A percentile compares a stretch with the other conserved stretches of the same genome.
Evolutionary conservation across 1,284 basidiomycete genomes (phyloP).

Genomic region (Trichosporon faecale): DNA sequence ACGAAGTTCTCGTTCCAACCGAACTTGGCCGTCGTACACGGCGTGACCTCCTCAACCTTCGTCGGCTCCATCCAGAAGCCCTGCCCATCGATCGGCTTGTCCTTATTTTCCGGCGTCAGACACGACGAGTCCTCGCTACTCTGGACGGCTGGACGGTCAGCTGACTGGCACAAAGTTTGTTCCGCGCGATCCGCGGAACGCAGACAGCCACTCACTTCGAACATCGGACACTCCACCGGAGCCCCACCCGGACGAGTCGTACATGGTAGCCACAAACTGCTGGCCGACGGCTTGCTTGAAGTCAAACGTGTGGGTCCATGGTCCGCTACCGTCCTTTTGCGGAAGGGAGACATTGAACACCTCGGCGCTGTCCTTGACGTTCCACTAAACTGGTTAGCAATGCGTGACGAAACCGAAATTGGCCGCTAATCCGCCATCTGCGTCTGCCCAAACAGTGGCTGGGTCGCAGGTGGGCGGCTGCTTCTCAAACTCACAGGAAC

Average conservation of each 20-base stretch:
- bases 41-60: constrained; percentile 23
- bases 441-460: too few species aligned
- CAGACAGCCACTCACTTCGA: constrained; percentile 30
- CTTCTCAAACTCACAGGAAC: not conserved
- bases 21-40: constrained; percentile 33
- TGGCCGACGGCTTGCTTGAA: constrained; percentile 21
- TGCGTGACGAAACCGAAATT: not conserved
- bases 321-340: not conserved
- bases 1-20: constrained; percentile 33
- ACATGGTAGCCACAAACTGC: constrained; percentile 40
- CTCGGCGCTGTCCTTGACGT: not conserved
- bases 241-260: constrained; percentile 38
- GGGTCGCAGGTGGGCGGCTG: not conserved
- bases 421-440: too few species aligned
- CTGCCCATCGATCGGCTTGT: constrained; percentile 18
- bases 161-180: not conserved
- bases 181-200: not conserved
- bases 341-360: constrained; percentile 38
- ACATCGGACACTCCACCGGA: constrained; percentile 38
- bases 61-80: constrained; percentile 35
- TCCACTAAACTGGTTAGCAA: not conserved
- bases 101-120: not conserved
- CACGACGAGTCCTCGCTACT: not conserved
- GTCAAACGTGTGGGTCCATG: too few species aligned
- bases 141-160: not conserved